Evolutionary conservation across 2,329 filamentous ascomycete genomes (phyloP).

Genomic region (Raffaelea albimanens): DNA sequence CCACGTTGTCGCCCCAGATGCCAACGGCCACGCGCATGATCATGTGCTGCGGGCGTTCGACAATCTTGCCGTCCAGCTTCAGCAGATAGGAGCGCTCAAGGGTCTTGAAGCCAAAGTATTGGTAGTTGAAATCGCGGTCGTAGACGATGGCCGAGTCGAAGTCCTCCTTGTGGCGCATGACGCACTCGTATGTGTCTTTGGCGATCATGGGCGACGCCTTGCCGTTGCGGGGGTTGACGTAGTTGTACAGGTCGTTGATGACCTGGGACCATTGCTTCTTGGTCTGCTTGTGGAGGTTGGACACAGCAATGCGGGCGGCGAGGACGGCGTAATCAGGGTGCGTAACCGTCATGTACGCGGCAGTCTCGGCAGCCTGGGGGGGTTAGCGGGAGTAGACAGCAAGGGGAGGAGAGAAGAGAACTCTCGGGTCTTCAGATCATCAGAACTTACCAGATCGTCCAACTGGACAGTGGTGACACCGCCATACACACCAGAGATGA

Average conservation of each 20-base stretch:
- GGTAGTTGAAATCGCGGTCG: conserved; percentile 99
- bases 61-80: conserved; percentile 90
- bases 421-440: too few species aligned
- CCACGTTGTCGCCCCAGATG: conserved; percentile 90
- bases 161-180: conserved; percentile 94
- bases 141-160: conserved; percentile 98
- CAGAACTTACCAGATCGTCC: conserved; percentile 75
- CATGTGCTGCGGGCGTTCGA: conserved; percentile 97
- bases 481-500: conserved; percentile 98
- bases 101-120: conserved; percentile 99
- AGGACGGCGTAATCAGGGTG: conserved; percentile 99
- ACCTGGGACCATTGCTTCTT: conserved; percentile 99
- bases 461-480: conserved; percentile 94
- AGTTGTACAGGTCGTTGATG: conserved; percentile 86
- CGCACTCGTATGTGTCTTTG: conserved; percentile 76
- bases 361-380: conserved; percentile 85
- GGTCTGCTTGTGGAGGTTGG: conserved; percentile 99
- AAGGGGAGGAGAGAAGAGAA: neutral
- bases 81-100: conserved; percentile 95
- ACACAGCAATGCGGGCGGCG: conserved; percentile 94
- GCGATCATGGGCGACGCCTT: conserved; percentile 90
- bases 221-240: conserved; percentile 88
- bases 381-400: conserved; percentile 3
- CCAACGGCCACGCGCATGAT: conserved; percentile 98
- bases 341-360: conserved; percentile 98